These are phyloP conservation scores for Sordaria brevicollis DNA, from an alignment of 495 filamentous ascomycete genomes.

Conservation along the genomic window DNA sequence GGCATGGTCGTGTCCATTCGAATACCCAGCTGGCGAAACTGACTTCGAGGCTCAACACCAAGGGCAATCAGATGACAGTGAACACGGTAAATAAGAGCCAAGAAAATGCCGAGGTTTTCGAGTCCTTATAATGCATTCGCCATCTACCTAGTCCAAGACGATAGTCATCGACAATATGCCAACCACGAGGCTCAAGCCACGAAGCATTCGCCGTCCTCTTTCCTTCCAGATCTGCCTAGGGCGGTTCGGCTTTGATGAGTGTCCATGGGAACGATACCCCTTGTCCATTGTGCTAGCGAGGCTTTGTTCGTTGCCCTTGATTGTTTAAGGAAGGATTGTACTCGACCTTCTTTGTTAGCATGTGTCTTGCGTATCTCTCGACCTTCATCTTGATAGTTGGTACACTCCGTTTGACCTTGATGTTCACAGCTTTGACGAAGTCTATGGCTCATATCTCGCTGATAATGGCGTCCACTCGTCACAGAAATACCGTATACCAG, in stretches of 20 bases:
- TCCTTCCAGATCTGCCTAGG: neutral
- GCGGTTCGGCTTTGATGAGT: neutral
- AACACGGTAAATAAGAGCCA: too few relatives aligned
- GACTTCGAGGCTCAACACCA: neutral
- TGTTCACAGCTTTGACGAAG: too few relatives aligned
- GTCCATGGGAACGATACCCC: neutral
- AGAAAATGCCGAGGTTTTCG: neutral
- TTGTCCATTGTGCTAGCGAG: neutral
- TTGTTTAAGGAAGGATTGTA: neutral
- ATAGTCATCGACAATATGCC: neutral
- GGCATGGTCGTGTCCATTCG: too few relatives aligned
- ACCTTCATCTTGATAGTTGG: neutral
- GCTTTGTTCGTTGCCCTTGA: neutral
- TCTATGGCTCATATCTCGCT: neutral
- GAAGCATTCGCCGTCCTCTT: neutral
- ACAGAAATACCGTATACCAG: too few relatives aligned
- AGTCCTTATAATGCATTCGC: neutral
- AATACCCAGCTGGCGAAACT: neutral
- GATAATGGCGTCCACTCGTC: neutral
- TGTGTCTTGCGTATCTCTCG: neutral
- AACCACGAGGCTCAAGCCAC: neutral
- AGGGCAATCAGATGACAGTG: neutral
- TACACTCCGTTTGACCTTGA: too few relatives aligned
- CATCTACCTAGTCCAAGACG: neutral
- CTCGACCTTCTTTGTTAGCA: neutral